Base-by-base conservation (phyloP, 108 stramenopile species). In the Hondaea fermentalgiana region DNA sequence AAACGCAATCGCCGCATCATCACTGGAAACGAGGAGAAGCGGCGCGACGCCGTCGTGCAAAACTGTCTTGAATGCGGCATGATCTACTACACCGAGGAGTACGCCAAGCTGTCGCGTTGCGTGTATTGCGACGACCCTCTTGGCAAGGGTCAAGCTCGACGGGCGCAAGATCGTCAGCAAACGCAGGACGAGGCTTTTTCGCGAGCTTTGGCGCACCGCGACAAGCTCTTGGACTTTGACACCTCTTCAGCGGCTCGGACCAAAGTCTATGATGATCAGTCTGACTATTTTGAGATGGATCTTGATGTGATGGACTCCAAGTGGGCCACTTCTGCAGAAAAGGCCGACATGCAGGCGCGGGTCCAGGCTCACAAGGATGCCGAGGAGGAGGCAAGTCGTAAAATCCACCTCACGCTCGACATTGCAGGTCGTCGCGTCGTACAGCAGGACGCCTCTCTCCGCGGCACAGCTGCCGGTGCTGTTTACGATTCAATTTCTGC, bases 41-140 rank as follows among this genome's bases (percentile, higher is more conserved):
- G 49, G 49, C 45, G 76, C 76, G 51, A 53, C 23, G 49, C 51
- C 1, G 10, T 16, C 6, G 45, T 83, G 12, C 76, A 83, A 35
- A 83, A 83, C 51, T 83, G 76, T 45, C 76, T 83, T 45, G 76
- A 83, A 17, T 83, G 76, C 28, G 76, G 76, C 49, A 83, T 53
- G 51, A 83, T 83, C 76, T 83, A 83, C 28, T 53, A 47, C 51
- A 53, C 45, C 43, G 76, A 83, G 51, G 51, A 53, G 76, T 83
- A 83, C 76, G 45, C 76, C 12, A 47, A 53, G 45, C 3, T 53
- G 10, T 47, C 49, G 28, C 45, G 76, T 12, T 83, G 76, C 51
- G 76, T 25, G 4, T 83, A 53, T 53, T 83, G 76, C 76, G 51
- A 83, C 12, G 49, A 83, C 12, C 45, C 49, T 6, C 45, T 83